Evolutionary conservation across 768 basidiomycete genomes (phyloP).

Genomic region (Lactifluus volemus): DNA sequence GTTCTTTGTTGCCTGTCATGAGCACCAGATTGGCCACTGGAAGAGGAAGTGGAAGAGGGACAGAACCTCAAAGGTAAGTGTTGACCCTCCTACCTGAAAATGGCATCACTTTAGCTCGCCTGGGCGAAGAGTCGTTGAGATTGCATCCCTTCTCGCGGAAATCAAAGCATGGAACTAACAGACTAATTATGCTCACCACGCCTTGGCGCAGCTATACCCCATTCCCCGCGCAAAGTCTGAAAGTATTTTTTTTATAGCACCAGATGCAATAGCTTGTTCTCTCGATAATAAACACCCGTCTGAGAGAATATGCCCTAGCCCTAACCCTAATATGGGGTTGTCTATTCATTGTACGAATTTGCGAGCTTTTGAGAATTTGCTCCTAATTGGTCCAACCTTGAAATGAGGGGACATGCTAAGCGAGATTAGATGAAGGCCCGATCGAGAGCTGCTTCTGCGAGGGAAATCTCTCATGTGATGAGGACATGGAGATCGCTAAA

Average conservation of each 20-base stretch:
- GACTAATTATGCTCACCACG: neutral
- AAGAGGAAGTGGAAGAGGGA: too few species aligned
- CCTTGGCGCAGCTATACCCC: constrained; percentile 4
- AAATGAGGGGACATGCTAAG: too few species aligned
- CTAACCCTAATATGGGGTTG: constrained; percentile 1
- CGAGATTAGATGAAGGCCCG: too few species aligned
- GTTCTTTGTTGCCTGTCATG: too few species aligned
- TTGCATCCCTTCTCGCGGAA: constrained; percentile 5
- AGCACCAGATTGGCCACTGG: too few species aligned
- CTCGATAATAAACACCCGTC: constrained; percentile 12
- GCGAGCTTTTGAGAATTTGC: neutral
- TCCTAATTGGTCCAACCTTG: neutral
- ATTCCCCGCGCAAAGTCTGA: constrained; percentile 11
- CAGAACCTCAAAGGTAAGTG: too few species aligned
- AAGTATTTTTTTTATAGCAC: neutral
- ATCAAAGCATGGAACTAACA: neutral
- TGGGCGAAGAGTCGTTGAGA: neutral
- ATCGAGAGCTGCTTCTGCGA: too few species aligned
- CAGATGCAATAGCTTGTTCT: constrained; percentile 12
- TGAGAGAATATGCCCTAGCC: neutral
- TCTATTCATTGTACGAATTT: neutral
- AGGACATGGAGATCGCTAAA: too few species aligned
- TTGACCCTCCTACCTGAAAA: neutral
- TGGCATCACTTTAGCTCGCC: neutral
- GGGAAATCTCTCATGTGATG: too few species aligned